Evolutionary conservation across 2,329 filamentous ascomycete species (phyloP), one percentile per base, ranked within the genome.

Genomic region (Tolypocladium guangdongense): DNA sequence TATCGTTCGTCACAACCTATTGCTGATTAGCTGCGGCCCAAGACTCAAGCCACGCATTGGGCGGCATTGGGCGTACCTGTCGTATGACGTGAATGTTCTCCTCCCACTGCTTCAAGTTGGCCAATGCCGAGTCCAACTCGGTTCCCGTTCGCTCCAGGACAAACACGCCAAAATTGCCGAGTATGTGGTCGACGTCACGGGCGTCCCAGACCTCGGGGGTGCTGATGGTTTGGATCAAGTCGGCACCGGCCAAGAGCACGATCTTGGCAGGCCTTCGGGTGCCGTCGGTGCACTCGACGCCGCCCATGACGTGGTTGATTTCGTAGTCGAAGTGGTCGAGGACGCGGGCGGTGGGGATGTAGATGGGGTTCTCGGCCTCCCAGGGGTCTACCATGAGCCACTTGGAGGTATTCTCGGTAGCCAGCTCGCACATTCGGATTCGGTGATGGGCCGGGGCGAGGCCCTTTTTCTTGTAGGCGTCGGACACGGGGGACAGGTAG

Each of bases 301-400:
- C 91, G 7, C 91, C 91, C 46, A 89, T 80, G 27, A 81, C 79
- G 51, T 70, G 65, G 66, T 96, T 96, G 66, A 96, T 88, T 68
- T 96, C 90, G 65, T 92, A 74, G 60, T 95, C 84, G 62, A 96
- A 93, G 70, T 96, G 92, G 64, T 95, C 90, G 49, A 96, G 76
- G 41, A 96, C 91, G 61, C 87, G 81, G 39, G 91, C 92, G 1
- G 92, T 97, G 18, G 90, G 90, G 57, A 90, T 85, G 66, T 96
- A 97, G 7, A 59, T 87, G 79, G 63, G 85, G 81, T 71, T 95
- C 84, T 62, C 87, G 37, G 89, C 87, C 75, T 96, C 91, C 86
- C 88, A 95, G 0, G 87, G 83, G 66, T 95, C 90, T 47, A 93
- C 88, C 83, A 90, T 90, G 56, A 95, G 76, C 84, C 66, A 69